Percentiles rank a stretch among this genome's conserved stretches.
phyloP scores from a whole-genome alignment of 192 early-diverging fungal genomes.

The Backusella westeae region DNA sequence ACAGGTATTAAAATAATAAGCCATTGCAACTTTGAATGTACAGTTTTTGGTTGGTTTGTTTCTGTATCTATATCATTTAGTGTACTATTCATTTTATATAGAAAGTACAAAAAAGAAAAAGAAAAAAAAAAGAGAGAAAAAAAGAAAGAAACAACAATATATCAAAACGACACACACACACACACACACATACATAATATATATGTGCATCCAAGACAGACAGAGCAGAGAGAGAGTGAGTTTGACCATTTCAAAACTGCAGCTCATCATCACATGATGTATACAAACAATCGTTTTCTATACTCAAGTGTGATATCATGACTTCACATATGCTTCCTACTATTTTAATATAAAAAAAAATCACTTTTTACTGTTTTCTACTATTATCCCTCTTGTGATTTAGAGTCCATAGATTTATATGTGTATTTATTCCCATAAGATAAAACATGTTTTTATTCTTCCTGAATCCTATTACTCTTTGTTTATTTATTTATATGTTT shows the following conservation, averaged over 20 bases:
- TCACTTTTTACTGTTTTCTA: not conserved
- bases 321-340: not conserved
- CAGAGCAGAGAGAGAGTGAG: not conserved
- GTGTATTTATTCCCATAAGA: not conserved
- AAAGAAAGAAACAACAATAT: not conserved
- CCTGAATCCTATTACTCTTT: not conserved
- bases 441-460: not conserved
- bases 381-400: not conserved
- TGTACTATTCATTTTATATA: not conserved
- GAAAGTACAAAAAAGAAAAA: not conserved
- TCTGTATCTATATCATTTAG: not conserved
- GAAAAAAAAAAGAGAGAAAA: not conserved
- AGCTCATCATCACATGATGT: not conserved
- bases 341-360: not conserved
- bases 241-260: not conserved
- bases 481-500: not conserved
- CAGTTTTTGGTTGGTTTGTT: not conserved
- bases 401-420: not conserved
- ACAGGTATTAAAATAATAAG: conserved; percentile 15
- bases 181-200: not conserved
- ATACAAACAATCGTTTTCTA: not conserved
- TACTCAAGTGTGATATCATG: conserved; percentile 2
- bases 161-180: not conserved
- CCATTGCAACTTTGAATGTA: conserved; percentile 1
- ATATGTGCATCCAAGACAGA: not conserved